Conservation (phyloP, 2,329 filamentous ascomycete species). For the Trichophaea hybrida region DNA sequence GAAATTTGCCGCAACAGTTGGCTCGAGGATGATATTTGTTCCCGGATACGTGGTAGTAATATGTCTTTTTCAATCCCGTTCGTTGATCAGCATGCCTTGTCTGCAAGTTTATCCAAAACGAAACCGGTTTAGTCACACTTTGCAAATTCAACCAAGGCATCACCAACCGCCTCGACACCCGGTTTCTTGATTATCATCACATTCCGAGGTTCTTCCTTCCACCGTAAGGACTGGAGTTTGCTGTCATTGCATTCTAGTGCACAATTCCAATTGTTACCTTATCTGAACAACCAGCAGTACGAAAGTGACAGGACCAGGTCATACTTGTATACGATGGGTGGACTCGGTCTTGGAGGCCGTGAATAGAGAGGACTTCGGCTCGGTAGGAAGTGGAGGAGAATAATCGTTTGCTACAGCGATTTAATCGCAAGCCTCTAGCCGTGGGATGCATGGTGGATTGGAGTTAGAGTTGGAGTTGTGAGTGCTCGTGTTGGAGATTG, state of each 20-base stretch:
- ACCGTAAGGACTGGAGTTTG: conserved; percentile 3
- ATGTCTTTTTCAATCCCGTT: conserved; percentile 39
- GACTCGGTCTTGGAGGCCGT: conserved; percentile 12
- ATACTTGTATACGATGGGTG: conserved; percentile 13
- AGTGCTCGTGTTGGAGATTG: not conserved
- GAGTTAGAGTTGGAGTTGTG: not conserved
- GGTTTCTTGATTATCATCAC: conserved; percentile 56
- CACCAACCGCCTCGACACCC: conserved; percentile 34
- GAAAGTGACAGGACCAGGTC: not conserved
- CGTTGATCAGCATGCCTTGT: not conserved
- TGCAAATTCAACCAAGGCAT: conserved; percentile 31
- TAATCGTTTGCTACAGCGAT: conserved; percentile 1
- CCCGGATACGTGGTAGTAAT: conserved; percentile 65
- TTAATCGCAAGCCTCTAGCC: not conserved
- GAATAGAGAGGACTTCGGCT: conserved; percentile 13
- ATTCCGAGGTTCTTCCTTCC: conserved; percentile 41
- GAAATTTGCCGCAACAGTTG: conserved; percentile 54
- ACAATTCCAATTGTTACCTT: not conserved
- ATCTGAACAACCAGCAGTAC: not conserved
- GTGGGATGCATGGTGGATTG: not conserved
- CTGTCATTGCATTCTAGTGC: not conserved
- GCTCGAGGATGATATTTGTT: conserved; percentile 72
- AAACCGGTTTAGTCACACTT: conserved; percentile 24
- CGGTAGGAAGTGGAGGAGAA: conserved; percentile 10
- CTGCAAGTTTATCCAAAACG: not conserved